Conservation (phyloP, 1,139 yeast genomes). For the Blastobotrys apis region DNA sequence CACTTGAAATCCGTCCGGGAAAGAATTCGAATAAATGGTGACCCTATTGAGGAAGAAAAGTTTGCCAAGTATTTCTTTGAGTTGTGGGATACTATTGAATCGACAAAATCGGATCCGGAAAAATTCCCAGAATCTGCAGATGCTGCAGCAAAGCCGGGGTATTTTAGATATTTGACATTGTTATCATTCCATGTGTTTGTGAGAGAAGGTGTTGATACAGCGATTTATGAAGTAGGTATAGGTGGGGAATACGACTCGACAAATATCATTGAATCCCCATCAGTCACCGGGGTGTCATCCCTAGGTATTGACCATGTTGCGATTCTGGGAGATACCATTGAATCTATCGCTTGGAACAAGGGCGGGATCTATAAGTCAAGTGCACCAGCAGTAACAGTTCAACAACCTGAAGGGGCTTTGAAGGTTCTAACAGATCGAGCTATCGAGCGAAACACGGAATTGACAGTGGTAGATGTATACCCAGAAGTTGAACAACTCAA, state of each 20-base stretch:
- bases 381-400: slow-evolving; percentile 63
- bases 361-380: slow-evolving; percentile 82
- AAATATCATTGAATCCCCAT: slow-evolving; percentile 73
- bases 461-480: slow-evolving; percentile 50
- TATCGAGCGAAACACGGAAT: slow-evolving; percentile 47
- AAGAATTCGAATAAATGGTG: slow-evolving; percentile 81
- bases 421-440: slow-evolving; percentile 58
- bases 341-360: slow-evolving; percentile 93
- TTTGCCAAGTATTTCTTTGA: slow-evolving; percentile 90
- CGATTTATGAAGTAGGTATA: slow-evolving; percentile 95
- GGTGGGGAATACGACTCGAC: slow-evolving; percentile 98
- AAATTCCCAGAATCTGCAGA: slow-evolving; percentile 72
- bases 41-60: slow-evolving; percentile 72
- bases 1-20: slow-evolving; percentile 92
- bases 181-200: slow-evolving; percentile 87
- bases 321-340: slow-evolving; percentile 83
- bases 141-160: slow-evolving; percentile 79
- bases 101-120: slow-evolving; percentile 50
- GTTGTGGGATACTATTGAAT: slow-evolving; percentile 77
- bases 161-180: slow-evolving; percentile 84
- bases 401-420: slow-evolving; percentile 50
- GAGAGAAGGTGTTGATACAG: slow-evolving; percentile 84
- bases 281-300: slow-evolving; percentile 80
- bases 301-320: slow-evolving; percentile 91
- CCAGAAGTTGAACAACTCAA: slow-evolving; percentile 39